phyloP scores from a whole-genome alignment of 176 grass and related monocot genomes.

The Rhipidocladum racemiflorum region DNA sequence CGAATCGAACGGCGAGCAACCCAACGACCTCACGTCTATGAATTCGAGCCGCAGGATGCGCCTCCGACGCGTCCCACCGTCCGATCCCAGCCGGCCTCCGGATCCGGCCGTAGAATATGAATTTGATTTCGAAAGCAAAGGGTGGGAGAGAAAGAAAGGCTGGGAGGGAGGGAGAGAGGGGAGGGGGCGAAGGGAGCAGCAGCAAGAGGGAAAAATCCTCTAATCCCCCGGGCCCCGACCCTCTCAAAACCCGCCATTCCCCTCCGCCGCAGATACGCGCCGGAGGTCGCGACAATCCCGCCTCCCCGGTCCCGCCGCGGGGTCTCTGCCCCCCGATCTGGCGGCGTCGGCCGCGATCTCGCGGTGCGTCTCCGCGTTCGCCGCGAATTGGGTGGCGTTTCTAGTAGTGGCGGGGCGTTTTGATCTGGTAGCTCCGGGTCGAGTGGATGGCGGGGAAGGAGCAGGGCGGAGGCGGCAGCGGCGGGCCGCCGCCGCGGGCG shows the following conservation, averaged over 20 bases:
- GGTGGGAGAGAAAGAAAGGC: conserved; percentile 71
- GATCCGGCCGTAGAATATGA: conserved; percentile 80
- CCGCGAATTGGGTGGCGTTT: conserved; percentile 42
- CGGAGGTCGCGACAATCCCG: conserved; percentile 27
- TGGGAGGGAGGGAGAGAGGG: conserved; percentile 14
- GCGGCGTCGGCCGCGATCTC: conserved; percentile 26
- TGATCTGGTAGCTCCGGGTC: conserved; percentile 40
- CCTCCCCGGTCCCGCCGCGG: conserved; percentile 15
- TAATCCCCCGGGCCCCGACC: conserved; percentile 36
- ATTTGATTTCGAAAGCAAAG: conserved; percentile 92
- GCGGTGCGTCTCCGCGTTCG: background rate
- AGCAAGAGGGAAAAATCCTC: conserved; percentile 44
- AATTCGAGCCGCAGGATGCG: conserved; percentile 71
- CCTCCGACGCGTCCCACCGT: background rate
- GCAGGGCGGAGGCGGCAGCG: conserved; percentile 40
- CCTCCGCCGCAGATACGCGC: conserved; percentile 37
- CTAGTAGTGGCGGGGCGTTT: background rate
- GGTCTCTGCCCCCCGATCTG: conserved; percentile 31
- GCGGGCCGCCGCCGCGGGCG: conserved; percentile 24
- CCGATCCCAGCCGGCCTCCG: conserved; percentile 11
- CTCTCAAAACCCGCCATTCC: conserved; percentile 40
- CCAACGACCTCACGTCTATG: conserved; percentile 54
- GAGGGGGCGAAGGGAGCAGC: conserved; percentile 1
- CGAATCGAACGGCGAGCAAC: conserved; percentile 57
- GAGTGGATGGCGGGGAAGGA: conserved; percentile 60